These are phyloP conservation scores for Hondaea fermentalgiana DNA, from an alignment of 108 stramenopile species.

Conservation along the genomic window DNA sequence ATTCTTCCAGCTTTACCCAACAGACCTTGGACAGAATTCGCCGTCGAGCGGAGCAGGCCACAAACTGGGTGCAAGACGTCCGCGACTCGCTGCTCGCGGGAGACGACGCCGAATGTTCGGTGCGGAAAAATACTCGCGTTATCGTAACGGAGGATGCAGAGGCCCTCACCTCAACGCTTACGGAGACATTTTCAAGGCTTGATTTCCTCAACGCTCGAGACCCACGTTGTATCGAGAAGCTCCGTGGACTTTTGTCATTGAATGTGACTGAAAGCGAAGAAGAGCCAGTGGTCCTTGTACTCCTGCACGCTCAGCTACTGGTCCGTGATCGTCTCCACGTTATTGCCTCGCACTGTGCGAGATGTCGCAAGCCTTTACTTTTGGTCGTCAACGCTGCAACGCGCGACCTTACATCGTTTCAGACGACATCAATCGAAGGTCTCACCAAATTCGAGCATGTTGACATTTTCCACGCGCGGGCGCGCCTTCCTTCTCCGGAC, in stretches of 20 bases:
- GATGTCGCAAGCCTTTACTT: neutral
- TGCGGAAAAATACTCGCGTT: neutral
- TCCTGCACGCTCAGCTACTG: constrained; percentile 6
- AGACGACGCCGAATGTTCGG: neutral
- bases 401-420: constrained; percentile 4
- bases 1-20: neutral
- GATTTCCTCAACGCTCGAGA: constrained; percentile 1
- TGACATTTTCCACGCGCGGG: neutral
- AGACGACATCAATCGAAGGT: neutral
- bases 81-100: neutral
- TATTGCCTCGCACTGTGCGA: neutral
- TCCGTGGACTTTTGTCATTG: neutral
- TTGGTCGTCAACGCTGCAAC: neutral
- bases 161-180: neutral
- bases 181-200: neutral
- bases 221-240: constrained; percentile 14
- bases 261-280: neutral
- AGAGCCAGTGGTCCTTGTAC: neutral
- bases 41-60: neutral
- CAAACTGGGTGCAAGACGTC: neutral
- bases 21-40: neutral
- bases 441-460: neutral
- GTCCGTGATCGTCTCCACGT: neutral
- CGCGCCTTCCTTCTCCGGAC: neutral
- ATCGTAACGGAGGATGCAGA: neutral